Evolutionary conservation across 345 rosid genomes (phyloP).

Genomic region (Ceriops zippeliana): DNA sequence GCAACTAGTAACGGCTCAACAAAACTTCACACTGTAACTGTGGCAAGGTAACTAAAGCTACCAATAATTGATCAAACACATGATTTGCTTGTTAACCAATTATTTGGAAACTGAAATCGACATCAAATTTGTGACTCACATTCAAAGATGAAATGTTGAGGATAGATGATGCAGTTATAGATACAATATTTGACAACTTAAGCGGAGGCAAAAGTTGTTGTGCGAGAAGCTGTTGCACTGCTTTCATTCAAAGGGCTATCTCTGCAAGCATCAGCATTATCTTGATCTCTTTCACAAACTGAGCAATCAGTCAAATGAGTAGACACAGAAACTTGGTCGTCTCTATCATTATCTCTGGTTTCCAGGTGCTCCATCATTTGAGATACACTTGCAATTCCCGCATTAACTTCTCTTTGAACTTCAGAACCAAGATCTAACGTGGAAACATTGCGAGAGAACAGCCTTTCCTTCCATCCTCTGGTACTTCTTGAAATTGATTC

Average conservation of each 20-base stretch:
- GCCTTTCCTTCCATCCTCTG: constrained; percentile 35
- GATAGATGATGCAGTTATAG: constrained; percentile 29
- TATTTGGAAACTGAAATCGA: not conserved
- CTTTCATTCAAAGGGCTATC: constrained; percentile 25
- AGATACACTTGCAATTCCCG: constrained; percentile 31
- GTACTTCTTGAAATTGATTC: constrained; percentile 32
- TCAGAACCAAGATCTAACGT: constrained; percentile 27
- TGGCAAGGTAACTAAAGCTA: no score
- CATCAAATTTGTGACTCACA: constrained; percentile 23
- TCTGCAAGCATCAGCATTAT: constrained; percentile 20
- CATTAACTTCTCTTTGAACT: constrained; percentile 25
- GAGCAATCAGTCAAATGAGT: constrained; percentile 21
- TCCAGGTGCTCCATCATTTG: constrained; percentile 32
- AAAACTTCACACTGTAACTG: no score
- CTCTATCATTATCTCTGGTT: constrained; percentile 29
- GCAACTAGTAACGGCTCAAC: no score
- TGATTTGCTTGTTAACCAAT: not conserved
- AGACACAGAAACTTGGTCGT: constrained; percentile 30
- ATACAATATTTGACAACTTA: constrained; percentile 23
- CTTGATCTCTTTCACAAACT: constrained; percentile 29
- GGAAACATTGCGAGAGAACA: constrained; percentile 28
- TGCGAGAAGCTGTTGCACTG: constrained; percentile 22
- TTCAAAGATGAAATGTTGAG: constrained; percentile 49
- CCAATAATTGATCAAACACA: not conserved
- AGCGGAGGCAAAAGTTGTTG: constrained; percentile 35